Base-by-base conservation (phyloP, 305 asterid genomes). In the Solanum chacoense region DNA sequence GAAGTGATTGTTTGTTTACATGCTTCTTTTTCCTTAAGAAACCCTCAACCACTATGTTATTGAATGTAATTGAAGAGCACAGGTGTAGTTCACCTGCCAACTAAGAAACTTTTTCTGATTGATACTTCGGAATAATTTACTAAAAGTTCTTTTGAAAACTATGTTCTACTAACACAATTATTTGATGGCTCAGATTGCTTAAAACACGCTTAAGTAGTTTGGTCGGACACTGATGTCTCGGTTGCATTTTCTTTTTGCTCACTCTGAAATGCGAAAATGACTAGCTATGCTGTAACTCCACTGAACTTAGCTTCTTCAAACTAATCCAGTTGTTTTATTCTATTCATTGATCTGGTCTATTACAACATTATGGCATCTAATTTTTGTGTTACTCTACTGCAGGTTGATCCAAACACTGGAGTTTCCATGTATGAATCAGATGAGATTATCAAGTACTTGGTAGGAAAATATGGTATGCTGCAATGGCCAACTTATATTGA, bases 371-470 rank as follows among this genome's bases (percentile, higher is more conserved):
- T 88, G 87, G 42, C 32, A 59, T 84, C 87, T 20, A 31, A 31
- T 26, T 85, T 89, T 84, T 35, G 26, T 59, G 37, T 88, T 90
- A 86, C 89, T 87, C 32, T 89, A 75, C 87, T 91, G 93, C 92
- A 97, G 98, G 98, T 96, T 90, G 99, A 97, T 90, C 99, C 98
- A 87, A 97, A 97, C 92, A 94, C 98, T 71, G 99, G 98, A 88
- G 95, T 93, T 88, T 90, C 98, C 40, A 96, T 94, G 98, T 97
- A 96, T 71, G 98, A 97, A 92, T 97, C 99, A 76, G 99, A 97
- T 92, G 98, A 93, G 45, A 97, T 97, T 89, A 95, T 97, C 37
- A 96, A 92, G 92, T 97, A 97, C 92, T 93, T 97, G 92, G 98
- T 92, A 75, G 93, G 92, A 84, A 96, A 96, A 89, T 97, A 97